Evolutionary conservation across 371 early-diverging fungal genomes (phyloP).

Genomic region (Rhizomucor miehei): DNA sequence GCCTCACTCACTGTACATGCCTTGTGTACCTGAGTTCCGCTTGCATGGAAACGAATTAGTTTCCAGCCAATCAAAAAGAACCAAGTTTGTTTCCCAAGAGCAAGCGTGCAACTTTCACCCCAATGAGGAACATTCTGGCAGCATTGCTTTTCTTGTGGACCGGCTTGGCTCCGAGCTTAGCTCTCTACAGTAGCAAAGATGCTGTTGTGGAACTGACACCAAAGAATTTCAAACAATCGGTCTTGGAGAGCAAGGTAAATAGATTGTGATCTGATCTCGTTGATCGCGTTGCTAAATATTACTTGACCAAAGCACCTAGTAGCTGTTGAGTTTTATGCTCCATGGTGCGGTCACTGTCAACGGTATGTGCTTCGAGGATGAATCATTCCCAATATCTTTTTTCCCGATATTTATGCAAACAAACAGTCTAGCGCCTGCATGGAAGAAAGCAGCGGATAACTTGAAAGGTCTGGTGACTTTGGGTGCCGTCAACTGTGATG

Average conservation of each 20-base stretch:
- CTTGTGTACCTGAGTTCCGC: too few species aligned
- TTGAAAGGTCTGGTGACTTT: conserved; percentile 79
- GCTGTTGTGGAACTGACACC: conserved; percentile 57
- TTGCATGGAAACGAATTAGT: too few species aligned
- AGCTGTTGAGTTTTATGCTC: conserved; percentile 88
- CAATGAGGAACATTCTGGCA: too few species aligned
- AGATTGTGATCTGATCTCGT: not conserved
- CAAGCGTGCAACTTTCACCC: too few species aligned
- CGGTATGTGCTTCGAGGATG: conserved; percentile 34
- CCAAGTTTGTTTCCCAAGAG: too few species aligned
- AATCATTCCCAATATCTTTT: not conserved
- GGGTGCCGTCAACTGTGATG: conserved; percentile 89
- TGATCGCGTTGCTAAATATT: not conserved
- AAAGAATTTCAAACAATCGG: conserved; percentile 66
- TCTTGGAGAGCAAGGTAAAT: conserved; percentile 66
- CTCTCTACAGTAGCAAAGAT: conserved; percentile 54
- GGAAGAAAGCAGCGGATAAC: conserved; percentile 82
- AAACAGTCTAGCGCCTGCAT: conserved; percentile 73
- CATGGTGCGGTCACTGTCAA: conserved; percentile 95
- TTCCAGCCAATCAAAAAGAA: too few species aligned
- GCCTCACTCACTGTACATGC: too few species aligned
- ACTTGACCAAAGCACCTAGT: conserved; percentile 60
- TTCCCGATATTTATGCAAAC: not conserved
- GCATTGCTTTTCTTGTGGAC: not conserved
- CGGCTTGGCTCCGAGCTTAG: conserved; percentile 9